Evolutionary conservation across 164 flowering plant genomes (phyloP), one percentile per base, ranked within the genome.

Genomic region (Stephania cephalantha): DNA sequence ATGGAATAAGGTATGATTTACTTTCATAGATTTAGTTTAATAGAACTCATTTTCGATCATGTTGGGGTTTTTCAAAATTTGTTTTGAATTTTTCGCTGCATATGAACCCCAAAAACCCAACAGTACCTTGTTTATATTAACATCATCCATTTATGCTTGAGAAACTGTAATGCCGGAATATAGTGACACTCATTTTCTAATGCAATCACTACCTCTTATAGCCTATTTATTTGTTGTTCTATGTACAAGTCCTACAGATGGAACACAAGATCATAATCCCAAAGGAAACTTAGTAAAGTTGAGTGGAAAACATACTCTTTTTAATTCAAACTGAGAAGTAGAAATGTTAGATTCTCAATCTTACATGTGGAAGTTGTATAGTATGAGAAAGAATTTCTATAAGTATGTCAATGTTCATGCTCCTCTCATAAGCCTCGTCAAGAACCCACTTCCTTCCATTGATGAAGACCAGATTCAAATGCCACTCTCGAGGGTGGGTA

Each of bases 401-500:
- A 96, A 78, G 86, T 97, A 92, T 76, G 98, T 89, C 81, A 91
- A 97, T 83, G 94, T 98, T 25, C 25, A 25, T 25, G 25, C 25
- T 25, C 25, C 25, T 25, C 25, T 25, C 25, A 25, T 25, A 25
- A 81, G 97, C 99, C 85, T 96, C 99, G 78, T 96, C 99, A 77
- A 96, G 85, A 78, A 96, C 25, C 84, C 68, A 96, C 89, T 83
- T 96, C 95, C 80, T 86, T 91, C 9, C 99, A 98, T 5, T 91
- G 79, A 77, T 68, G 77, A 79, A 91, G 82, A 77, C 98, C 97
- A 78, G 93, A 91, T 84, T 96, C 99, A 85, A 75, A 88, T 73
- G 98, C 94, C 73, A 96, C 97, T 71, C 99, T 25, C 99, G 94
- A 44, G 98, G 99, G 78, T 93, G 98, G 15, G 99, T 95, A 53